Base-by-base conservation (phyloP, 1,284 basidiomycete genomes). In the Grifola frondosa region DNA sequence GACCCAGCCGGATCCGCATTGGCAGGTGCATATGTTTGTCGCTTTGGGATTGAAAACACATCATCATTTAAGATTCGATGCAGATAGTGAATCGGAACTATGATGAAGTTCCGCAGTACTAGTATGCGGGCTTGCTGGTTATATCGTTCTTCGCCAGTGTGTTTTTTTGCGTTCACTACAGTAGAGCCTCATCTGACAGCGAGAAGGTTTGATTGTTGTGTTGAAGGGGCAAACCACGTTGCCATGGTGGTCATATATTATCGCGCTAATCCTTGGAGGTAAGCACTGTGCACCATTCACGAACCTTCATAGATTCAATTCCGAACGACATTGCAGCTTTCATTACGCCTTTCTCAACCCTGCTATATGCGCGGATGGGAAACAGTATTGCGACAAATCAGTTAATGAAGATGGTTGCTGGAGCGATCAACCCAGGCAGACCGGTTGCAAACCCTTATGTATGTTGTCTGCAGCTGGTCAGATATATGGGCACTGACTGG, bases 381-480 rank as follows among this genome's bases (percentile, higher is more conserved):
- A 78, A 73, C 50, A 77, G 78, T n/a, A 66, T 81, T 25, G 72
- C 71, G 2, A 81, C 78, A 8, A 75, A 73, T 48, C 78, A 80
- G 50, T 56, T 83, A 30, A 80, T 81, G 72, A 81, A 82, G 66
- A 82, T 84, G 80, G 73, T 84, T 21, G 78, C 77, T 8, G 79
- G 79, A 11, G 77, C 74, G 4, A 63, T 82, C 20, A 75, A 81
- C 48, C 80, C 81, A 3, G 81, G 83, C 17, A 71, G 72, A 44
- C 81, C 81, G 3, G 76, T 84, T 6, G 81, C 81, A 7, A 84
- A 84, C 59, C 73, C 83, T 42, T 83, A 82, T 54, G 78, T 80
- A 48, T 48, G 76, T 61, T 39, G 1, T 32, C 34, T 30, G 17
- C 31, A 11, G 16, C 20, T n/a, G n/a, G 23, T 16, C 16, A 39